A percentile compares a stretch with the other conserved stretches of the same genome.
Conservation (phyloP, 768 basidiomycete genomes). For the Fomitopsis serialis region DNA sequence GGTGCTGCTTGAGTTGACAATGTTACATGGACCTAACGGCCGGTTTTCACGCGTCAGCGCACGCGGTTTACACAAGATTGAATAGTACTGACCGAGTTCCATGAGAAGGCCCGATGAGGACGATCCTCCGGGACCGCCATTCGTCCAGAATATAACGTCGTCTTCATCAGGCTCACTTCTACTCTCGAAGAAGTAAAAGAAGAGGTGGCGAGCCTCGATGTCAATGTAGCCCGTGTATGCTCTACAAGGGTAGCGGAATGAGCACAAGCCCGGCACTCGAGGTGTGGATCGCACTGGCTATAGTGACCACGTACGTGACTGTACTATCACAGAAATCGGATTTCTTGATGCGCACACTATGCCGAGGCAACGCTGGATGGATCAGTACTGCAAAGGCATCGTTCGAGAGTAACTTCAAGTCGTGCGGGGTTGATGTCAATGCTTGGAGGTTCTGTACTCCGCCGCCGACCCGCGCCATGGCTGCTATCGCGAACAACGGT, state of each 20-base stretch:
- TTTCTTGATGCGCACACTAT: conserved; percentile 38
- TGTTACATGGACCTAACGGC: conserved; percentile 76
- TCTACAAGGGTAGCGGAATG: conserved; percentile 23
- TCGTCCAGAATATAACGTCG: conserved; percentile 18
- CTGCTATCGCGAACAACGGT: too few relatives aligned
- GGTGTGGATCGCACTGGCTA: too few relatives aligned
- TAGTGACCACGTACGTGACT: conserved; percentile 26
- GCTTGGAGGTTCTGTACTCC: too few relatives aligned
- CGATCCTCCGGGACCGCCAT: conserved; percentile 27
- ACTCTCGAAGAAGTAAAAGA: conserved; percentile 47
- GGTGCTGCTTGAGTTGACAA: conserved; percentile 44
- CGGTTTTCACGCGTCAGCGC: too few relatives aligned
- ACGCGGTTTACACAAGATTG: too few relatives aligned
- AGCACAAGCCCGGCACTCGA: not conserved
- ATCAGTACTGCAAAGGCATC: conserved; percentile 12
- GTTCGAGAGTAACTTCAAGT: not conserved
- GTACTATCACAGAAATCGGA: conserved; percentile 37
- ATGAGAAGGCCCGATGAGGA: conserved; percentile 34
- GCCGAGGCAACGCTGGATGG: conserved; percentile 41
- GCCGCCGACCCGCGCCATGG: too few relatives aligned
- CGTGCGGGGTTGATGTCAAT: too few relatives aligned
- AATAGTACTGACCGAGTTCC: conserved; percentile 35
- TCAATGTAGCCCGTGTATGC: conserved; percentile 72
- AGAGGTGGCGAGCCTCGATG: conserved; percentile 45
- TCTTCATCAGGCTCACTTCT: conserved; percentile 27